Base-by-base conservation (phyloP, 2,329 filamentous ascomycete species). In the Colletotrichum sp. region DNA sequence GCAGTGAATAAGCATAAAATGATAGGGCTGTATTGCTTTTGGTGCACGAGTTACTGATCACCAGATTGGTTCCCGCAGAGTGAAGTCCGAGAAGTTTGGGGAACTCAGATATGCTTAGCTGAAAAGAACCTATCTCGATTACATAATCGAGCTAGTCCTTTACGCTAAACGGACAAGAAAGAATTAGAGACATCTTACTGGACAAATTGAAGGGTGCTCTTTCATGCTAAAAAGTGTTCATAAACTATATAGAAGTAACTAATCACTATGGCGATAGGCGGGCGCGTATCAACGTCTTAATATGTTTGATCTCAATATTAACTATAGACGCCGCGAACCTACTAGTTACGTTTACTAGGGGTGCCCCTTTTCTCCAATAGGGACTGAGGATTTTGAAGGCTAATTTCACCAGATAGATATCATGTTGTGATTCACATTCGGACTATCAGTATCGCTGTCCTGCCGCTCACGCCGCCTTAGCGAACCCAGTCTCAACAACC, bases 21-120 rank as follows among this genome's bases (percentile, higher is more conserved):
- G 0, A 0, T 7, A 1, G 0, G n/a, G n/a, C 6, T 52, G 2
- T 13, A 0, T 52, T 52, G 10, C 10, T 52, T 1, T 52, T 21
- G 10, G 12, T 13, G n/a, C n/a, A 52, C 44, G n/a, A 13, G 4
- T 7, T n/a, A 7, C 18, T 3, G 3, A n/a, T 44, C 2, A 3
- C 39, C 0, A n/a, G 8, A 49, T 12, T 49, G 10, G 44, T 24
- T 52, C 2, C 3, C 1, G n/a, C 12, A 21, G n/a, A 24, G 44
- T 13, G n/a, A 52, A 21, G 4, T 7, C n/a, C 1, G n/a, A 52
- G n/a, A 52, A 5, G 44, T 21, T 21, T 13, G 12, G 44, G 10
- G 44, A 52, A 52, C 10, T 52, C 10, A 52, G 44, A 52, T 21
- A 2, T 36, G 34, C 34, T 5, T 4, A 13, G n/a, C 44, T 21